Evolutionary conservation across 306 rosid genomes (phyloP).

Genomic region (Geum urbanum): DNA sequence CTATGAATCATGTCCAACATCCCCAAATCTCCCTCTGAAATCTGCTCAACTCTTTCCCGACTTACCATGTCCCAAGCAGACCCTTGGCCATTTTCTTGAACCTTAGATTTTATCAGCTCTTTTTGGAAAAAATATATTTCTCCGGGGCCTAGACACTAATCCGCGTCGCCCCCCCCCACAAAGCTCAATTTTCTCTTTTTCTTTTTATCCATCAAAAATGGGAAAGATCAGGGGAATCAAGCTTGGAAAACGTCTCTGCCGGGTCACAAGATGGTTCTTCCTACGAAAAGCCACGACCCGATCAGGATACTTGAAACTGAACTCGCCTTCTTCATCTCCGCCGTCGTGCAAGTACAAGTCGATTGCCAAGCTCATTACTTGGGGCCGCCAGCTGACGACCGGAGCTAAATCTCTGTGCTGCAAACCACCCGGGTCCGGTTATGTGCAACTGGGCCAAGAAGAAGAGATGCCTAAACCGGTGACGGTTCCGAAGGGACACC

Average conservation of each 20-base stretch:
- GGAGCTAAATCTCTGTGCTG: conserved; percentile 50
- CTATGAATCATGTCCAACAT: conserved; percentile 48
- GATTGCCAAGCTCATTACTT: conserved; percentile 40
- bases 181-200: too few relatives aligned
- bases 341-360: conserved; percentile 17
- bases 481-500: conserved; percentile 73
- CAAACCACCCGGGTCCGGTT: conserved; percentile 37
- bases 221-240: conserved; percentile 51
- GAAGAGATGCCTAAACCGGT: neutral
- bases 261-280: conserved; percentile 45
- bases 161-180: too few relatives aligned
- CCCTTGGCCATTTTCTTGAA: conserved; percentile 66
- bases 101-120: neutral
- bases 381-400: conserved; percentile 51
- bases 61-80: conserved; percentile 68
- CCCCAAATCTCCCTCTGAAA: conserved; percentile 56
- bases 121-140: neutral
- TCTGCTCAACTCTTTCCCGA: conserved; percentile 51
- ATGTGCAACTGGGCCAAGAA: conserved; percentile 38
- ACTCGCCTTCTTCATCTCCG: neutral
- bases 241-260: conserved; percentile 49
- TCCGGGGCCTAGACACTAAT: too few relatives aligned
- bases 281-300: conserved; percentile 25
- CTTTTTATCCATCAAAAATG: conserved; percentile 21
- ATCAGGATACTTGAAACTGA: conserved; percentile 27